phyloP scores from a whole-genome alignment of 2,329 filamentous ascomycete genomes.

The Teratosphaeria epicoccoides region DNA sequence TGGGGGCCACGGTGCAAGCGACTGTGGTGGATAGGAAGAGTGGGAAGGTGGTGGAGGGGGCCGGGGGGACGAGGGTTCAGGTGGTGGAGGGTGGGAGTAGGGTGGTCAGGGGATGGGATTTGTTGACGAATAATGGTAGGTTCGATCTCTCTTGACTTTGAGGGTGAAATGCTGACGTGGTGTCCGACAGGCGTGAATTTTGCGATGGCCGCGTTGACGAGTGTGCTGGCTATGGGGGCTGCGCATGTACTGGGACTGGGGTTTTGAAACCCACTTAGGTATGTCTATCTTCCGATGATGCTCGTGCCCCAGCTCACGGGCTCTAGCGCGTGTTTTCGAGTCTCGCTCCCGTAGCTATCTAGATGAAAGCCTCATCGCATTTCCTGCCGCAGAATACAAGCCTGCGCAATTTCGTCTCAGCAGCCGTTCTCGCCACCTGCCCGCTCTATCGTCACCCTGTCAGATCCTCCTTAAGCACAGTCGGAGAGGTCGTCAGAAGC shows the following conservation, averaged over 20 bases:
- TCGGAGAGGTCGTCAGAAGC: background rate
- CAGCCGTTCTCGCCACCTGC: background rate
- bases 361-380: background rate
- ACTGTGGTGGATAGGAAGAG: slow-evolving; percentile 75
- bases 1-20: slow-evolving; percentile 75
- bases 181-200: slow-evolving; percentile 60
- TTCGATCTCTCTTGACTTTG: background rate
- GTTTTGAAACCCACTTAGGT: background rate
- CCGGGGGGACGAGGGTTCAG: slow-evolving; percentile 41
- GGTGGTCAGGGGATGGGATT: slow-evolving; percentile 55
- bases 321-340: background rate
- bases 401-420: background rate
- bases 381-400: background rate
- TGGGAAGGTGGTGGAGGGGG: slow-evolving; percentile 82
- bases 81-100: slow-evolving; percentile 22
- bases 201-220: slow-evolving; percentile 77
- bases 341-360: background rate
- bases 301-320: background rate
- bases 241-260: slow-evolving; percentile 20
- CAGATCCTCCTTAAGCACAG: background rate
- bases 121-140: slow-evolving; percentile 75
- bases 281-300: background rate
- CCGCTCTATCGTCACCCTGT: background rate
- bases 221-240: slow-evolving; percentile 60
- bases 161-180: background rate